Base-by-base conservation (phyloP, 805 yeast genomes). In the Kluyveromyces siamensis region DNA sequence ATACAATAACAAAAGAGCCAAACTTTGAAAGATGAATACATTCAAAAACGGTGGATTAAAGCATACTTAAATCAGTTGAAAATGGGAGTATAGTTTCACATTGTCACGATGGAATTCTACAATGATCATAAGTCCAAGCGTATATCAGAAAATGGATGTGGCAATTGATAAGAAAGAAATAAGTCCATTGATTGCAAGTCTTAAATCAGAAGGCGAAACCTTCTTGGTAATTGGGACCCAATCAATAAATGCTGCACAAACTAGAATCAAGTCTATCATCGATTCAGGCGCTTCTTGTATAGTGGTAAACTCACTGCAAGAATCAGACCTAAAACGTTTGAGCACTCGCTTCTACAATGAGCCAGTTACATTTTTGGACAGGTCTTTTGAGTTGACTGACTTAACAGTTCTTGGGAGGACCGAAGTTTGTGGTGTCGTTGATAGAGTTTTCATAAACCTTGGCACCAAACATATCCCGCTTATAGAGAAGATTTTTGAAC, bases 371-470 rank as follows among this genome's bases (percentile, higher is more conserved):
- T 50, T 68, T 18, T 46, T 72, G 1, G 52, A 63, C 13, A 62
- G 72, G 46, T 48, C 53, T 2, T 77, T 77, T 50, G 61, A 68
- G 16, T 30, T 67, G 2, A 50, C 55, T 1, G 84, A 80, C 57
- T 66, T 88, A 37, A 67, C 71, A 1, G 66, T 72, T 0, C 59
- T 76, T 36, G 96, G 96, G 4, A 72, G 95, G 46, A 57, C 61
- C 0, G 76, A 76, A 25, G 88, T 84, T 3, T 81, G 77, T 43
- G 60, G 66, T 27, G 71, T 87, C 2, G 87, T 87, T 5, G 97
- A 90, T 62, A 71, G 80, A 49, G 90, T 87, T 1, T 89, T 85
- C 65, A 83, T 88, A 2, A 73, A 79, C 14, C 59, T 79, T 3
- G 66, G 74, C 1, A 49, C 59, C 13, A 56, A 63, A 10, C 52